Conservation (phyloP, 805 yeast genomes). For the Wickerhamomyces ciferrii region DNA sequence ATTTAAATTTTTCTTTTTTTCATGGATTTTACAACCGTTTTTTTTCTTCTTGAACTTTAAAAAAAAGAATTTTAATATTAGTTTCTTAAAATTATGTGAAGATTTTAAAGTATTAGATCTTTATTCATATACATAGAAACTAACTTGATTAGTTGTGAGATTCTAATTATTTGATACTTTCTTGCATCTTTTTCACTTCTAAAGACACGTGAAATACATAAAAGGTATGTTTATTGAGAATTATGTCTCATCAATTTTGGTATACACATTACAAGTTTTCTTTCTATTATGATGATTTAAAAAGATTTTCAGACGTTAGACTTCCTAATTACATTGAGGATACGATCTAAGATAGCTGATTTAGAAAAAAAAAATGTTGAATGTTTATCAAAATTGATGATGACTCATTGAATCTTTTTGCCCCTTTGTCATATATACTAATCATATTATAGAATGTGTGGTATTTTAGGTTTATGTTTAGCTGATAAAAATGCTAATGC, state of each 20-base stretch:
- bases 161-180: too few relatives aligned
- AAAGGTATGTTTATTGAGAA: too few relatives aligned
- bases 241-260: too few relatives aligned
- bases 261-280: background rate
- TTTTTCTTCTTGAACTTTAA: background rate
- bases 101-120: background rate
- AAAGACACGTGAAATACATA: too few relatives aligned
- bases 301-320: slow-evolving; percentile 26
- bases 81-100: background rate
- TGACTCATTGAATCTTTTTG: too few relatives aligned
- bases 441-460: slow-evolving; percentile 63
- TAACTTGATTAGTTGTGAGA: background rate
- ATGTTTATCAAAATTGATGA: too few relatives aligned
- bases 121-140: background rate
- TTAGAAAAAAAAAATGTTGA: background rate
- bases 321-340: slow-evolving; percentile 26
- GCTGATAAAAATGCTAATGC: slow-evolving; percentile 70
- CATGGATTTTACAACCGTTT: background rate
- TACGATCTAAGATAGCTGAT: slow-evolving; percentile 16
- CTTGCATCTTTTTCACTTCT: too few relatives aligned
- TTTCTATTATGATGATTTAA: slow-evolving; percentile 10
- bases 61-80: background rate
- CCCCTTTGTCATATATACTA: background rate
- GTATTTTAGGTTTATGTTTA: slow-evolving; percentile 82
- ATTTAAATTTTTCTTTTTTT: background rate